Base-by-base conservation (phyloP, 2,329 filamentous ascomycete species). In the Sporothrix pseudoabietina region DNA sequence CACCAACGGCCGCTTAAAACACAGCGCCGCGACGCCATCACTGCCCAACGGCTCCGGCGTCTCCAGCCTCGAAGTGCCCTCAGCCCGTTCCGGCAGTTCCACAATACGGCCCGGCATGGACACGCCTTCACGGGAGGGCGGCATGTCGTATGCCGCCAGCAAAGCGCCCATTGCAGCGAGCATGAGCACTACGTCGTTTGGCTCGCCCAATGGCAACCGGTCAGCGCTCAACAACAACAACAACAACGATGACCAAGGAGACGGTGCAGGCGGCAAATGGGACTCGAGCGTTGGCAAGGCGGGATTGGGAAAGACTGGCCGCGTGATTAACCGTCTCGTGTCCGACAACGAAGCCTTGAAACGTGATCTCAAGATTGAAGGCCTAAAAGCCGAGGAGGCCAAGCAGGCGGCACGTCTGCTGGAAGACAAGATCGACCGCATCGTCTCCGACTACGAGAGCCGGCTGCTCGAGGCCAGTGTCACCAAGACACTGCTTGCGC, bases 301-400 rank as follows among this genome's bases (percentile, higher is more conserved):
- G 8, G 90, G 89, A 2, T 82, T 91, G 2, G 91, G 91, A 59
- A 94, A 94, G 83, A 93, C 90, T 10, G 91, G 91, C 9, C 86
- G 91, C 47, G 91, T 94, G 71, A 95, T 96, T 80, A 93, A 96
- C 82, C 89, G 90, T 78, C 87, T 96, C 71, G 92, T 94, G 79
- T 90, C 90, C 71, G 92, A 95, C 79, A 94, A 94, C 77, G 92
- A 95, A 78, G 87, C 90, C 55, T 84, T 95, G 63, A 92, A 92
- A 77, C 87, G 92, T 71, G 92, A 95, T 76, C 84, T 92, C 73
- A 85, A 91, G 78, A 87, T 91, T 73, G 90, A 92, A 80, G 84
- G 85, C 26, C 80, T 91, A 72, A 86, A 87, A 63, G 86, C 90
- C 61, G 91, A 94, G 74, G 92, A 94, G 78, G 86, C 91, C n/a